Evolutionary conservation across 1,139 yeast species (phyloP).

Genomic region (Casaregolazyma lundiana): DNA sequence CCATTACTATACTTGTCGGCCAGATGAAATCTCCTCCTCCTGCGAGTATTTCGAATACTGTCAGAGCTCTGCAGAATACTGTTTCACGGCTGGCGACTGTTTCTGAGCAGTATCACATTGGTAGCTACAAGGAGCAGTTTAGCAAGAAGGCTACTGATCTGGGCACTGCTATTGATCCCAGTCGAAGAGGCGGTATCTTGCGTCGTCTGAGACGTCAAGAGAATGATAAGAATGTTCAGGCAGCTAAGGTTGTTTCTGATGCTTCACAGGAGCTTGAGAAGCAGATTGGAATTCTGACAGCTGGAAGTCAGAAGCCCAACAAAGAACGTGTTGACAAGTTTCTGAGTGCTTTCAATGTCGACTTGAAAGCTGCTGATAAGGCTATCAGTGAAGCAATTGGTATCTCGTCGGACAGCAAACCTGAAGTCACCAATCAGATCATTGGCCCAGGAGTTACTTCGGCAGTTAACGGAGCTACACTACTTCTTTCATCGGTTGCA

Average conservation of each 20-base stretch:
- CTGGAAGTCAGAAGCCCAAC: conserved; percentile 25
- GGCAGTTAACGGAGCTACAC: conserved; percentile 14
- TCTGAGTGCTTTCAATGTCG: conserved; percentile 31
- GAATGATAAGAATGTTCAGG: conserved; percentile 4
- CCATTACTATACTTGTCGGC: conserved; percentile 31
- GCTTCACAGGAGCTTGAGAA: conserved; percentile 2
- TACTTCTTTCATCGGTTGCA: conserved; percentile 7
- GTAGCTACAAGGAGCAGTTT: conserved; percentile 10
- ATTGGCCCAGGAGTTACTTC: conserved; percentile 21
- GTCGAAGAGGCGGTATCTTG: neutral
- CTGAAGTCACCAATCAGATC: neutral
- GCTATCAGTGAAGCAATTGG: conserved; percentile 23
- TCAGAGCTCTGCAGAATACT: conserved; percentile 17
- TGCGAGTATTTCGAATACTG: conserved; percentile 22
- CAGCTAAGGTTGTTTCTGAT: conserved; percentile 4
- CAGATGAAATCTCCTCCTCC: conserved; percentile 24
- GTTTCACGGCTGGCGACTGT: conserved; percentile 10
- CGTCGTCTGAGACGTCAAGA: neutral
- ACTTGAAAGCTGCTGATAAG: conserved; percentile 29
- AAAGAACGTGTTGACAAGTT: conserved; percentile 24
- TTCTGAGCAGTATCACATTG: conserved; percentile 12
- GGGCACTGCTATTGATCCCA: neutral
- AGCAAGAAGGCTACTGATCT: conserved; percentile 10
- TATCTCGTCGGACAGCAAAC: conserved; percentile 13
- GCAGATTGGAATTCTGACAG: conserved; percentile 16